Evolutionary conservation across 257 asterid species (phyloP), one percentile per base, ranked within the genome.

Genomic region (Perilla frutescens): DNA sequence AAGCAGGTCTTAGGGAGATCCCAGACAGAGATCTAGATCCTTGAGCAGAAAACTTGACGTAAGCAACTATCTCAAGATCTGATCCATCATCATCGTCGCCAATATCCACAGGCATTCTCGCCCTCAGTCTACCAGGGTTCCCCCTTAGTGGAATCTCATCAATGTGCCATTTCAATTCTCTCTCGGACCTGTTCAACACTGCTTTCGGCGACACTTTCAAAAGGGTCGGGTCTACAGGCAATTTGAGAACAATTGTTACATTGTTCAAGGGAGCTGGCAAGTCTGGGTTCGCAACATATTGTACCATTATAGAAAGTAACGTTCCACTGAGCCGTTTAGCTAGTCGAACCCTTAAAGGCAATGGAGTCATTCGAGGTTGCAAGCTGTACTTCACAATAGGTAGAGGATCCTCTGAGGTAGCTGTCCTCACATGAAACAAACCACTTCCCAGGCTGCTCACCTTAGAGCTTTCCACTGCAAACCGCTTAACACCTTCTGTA

Each of bases 201-300:
- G 97, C 99, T 75, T 91, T 94, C 9, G 99, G 99, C 5, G 97
- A 88, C 64, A 90, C 97, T 75, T 90, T 83, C 68, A 94, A 69
- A 53, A 94, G 76, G 15, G 93, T 81, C 32, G 99, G 99, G 71
- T 94, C 97, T 59, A 88, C 97, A 0, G 99, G 99, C 66, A 94
- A 70, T 72, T 91, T 94, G 70, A 94, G 77, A 78, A 88, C 86
- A 82, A 94, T 81, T 1, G 95, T 87, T 66, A 94, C 97, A 58
- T 91, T 76, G 44, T 61, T 88, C 82, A 94, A 84, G 7, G 99
- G 97, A 20, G 76, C 85, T 1, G 90, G 86, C 78, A 90, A 80
- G 67, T 88, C 93, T 2, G 97, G 97, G 73, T 86, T 91, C 3
- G 96, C 81, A 5, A 76, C 91, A 39, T 94, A 94, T 70, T 94